phyloP scores from a whole-genome alignment of 768 basidiomycete species.

The Lactifluus volemus region DNA sequence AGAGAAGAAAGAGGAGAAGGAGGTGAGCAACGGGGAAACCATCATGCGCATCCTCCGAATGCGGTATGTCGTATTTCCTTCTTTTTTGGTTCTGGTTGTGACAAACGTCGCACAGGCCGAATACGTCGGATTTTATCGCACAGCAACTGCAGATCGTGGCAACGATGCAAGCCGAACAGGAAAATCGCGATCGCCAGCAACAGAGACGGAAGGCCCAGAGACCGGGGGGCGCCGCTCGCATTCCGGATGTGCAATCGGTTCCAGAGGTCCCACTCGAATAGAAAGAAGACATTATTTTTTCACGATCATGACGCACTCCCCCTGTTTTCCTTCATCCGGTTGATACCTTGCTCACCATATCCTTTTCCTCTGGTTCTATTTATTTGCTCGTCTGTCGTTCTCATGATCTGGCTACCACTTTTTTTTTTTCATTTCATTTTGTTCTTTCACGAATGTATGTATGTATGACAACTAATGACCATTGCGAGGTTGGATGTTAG shows the following conservation, averaged over 20 bases:
- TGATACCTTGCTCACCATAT: conserved; percentile 27
- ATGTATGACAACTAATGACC: background rate
- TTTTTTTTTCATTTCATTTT: background rate
- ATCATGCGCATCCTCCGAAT: conserved; percentile 93
- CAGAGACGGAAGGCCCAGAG: conserved; percentile 54
- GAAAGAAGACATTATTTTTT: background rate
- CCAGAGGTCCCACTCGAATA: conserved; percentile 20
- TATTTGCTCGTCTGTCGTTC: background rate
- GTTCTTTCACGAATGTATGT: conserved; percentile 3
- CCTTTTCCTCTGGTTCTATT: conserved; percentile 4
- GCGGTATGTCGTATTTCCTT: conserved; percentile 49
- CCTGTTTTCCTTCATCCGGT: conserved; percentile 1
- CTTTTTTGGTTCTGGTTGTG: background rate
- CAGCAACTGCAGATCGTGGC: conserved; percentile 80
- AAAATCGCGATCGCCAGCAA: conserved; percentile 55
- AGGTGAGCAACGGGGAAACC: conserved; percentile 69
- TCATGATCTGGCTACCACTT: background rate
- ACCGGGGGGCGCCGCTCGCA: conserved; percentile 28
- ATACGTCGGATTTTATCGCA: conserved; percentile 78
- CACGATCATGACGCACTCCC: background rate
- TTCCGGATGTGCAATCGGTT: conserved; percentile 25
- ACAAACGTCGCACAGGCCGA: conserved; percentile 39
- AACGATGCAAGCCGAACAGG: conserved; percentile 77
- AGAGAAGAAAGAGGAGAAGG: conserved; percentile 80
- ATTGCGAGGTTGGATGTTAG: background rate